Evolutionary conservation across 163 green algal genomes (phyloP), one percentile per base, ranked within the genome.

Genomic region (Coccomyxa subellipsoidea): DNA sequence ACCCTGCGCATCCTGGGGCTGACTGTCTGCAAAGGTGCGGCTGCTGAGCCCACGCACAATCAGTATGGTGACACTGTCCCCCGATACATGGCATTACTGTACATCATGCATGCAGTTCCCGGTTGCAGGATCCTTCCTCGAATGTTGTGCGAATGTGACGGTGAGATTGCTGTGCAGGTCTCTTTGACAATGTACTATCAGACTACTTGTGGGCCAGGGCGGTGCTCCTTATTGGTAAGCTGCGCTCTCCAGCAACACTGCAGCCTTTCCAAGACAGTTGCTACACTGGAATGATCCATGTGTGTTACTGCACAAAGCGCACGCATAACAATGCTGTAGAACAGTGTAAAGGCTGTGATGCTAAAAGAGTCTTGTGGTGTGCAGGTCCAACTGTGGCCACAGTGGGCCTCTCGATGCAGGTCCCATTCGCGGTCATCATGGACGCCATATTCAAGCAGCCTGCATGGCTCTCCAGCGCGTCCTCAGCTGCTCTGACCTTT

Each of bases 201-300:
- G 96, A 99, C 89, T 98, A 98, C 85, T 90, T 99, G 6, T 99
- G 96, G 96, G 96, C 95, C 0, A 85, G 93, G 0, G 93, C 96
- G 21, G 96, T 99, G 10, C 88, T 99, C 69, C 87, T 99, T 21
- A 88, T 97, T 38, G 93, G 92, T 88, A 80, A 78, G 80, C 69
- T n/a, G 1, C 10, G 12, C n/a, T 18, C 21, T 73, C 4, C 27
- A 73, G 29, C 80, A 29, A 27, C 18, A 8, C 70, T 12, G 37
- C 21, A 59, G 1, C 47, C 4, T 59, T 59, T 59, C 23, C 47
- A 7, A 59, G 4, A 59, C 47, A 27, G 47, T 59, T 59, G 47
- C 47, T 27, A 59, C 21, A 12, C 3, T 59, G 47, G 47, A 1
- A 59, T 59, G 47, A 23, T 59, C 4, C 3, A 18, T 1, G 47